A percentile compares a stretch with the other conserved stretches of the same genome.
Conservation (phyloP, 1,139 yeast genomes). For the Pichia sp. region DNA sequence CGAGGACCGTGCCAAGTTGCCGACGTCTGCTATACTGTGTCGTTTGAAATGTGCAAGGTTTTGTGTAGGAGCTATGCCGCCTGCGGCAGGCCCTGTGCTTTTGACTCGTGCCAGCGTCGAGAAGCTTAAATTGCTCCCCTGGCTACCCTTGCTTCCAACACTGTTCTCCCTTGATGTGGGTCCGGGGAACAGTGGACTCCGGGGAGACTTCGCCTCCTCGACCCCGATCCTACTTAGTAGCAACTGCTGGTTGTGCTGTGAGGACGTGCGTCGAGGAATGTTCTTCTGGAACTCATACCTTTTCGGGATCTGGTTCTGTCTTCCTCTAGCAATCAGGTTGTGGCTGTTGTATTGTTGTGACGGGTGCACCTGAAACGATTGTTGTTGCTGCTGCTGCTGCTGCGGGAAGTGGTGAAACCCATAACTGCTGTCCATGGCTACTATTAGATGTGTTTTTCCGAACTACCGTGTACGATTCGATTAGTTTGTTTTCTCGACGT, state of each 20-base stretch:
- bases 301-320: conserved; percentile 27
- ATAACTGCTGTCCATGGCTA: neutral
- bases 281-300: conserved; percentile 28
- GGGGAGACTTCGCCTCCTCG: neutral
- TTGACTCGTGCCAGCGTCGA: neutral
- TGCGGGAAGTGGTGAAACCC: neutral
- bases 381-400: conserved; percentile 2
- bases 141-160: neutral
- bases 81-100: neutral
- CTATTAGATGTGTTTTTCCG: no score
- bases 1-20: neutral
- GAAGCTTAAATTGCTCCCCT: neutral
- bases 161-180: neutral
- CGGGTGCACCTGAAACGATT: conserved; percentile 1
- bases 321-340: conserved; percentile 18
- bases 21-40: conserved; percentile 21
- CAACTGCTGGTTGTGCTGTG: conserved; percentile 6
- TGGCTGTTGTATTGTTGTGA: neutral
- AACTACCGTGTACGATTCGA: no score
- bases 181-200: neutral
- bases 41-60: conserved; percentile 20
- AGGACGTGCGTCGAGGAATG: conserved; percentile 16
- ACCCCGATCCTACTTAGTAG: neutral
- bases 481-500: no score
- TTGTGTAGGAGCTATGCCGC: conserved; percentile 1